Evolutionary conservation across 495 filamentous ascomycete species (phyloP), one percentile per base, ranked within the genome.

Genomic region (Neurospora sp.): DNA sequence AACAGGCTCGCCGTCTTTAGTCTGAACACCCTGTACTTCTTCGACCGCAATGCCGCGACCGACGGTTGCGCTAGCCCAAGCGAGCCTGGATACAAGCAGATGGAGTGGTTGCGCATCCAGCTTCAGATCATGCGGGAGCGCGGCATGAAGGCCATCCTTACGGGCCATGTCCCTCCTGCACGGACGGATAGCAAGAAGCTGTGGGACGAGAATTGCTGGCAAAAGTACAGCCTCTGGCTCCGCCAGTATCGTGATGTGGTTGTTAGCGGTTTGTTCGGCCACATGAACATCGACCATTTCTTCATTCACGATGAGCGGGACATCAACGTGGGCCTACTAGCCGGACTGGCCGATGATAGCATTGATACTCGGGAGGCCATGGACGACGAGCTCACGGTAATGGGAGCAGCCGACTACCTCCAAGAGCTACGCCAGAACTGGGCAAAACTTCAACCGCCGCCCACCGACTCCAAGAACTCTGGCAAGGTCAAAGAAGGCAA

Each of bases 221-320:
- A 97, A 81, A 97, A 97, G 79, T 99, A 97, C 81, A 92, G 94
- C 0, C 84, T 98, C 4, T 98, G 94, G 93, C 80, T 94, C 76
- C 85, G 89, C 77, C 92, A 94, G 77, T 99, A 94, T 77, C 92
- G 96, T 42, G 96, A 99, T 81, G 90, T 99, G 13, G 84, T 99
- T 13, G 87, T 94, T 42, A 88, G 88, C 8, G 89, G 89, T 19
- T 72, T 96, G 19, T 99, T 92, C 76, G 96, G 95, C 2, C 96
- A 99, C 79, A 98, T 99, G 94, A 99, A 99, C 78, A 91, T 97
- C 74, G 96, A 99, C 78, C 96, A 99, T 79, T 99, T 98, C 82
- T 88, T 98, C 77, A 82, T 99, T 10, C 94, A 97, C 77, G 96
- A 98, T 83, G 92, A 88, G 73, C 83, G 92, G 13, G 87, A 97